Conservation (phyloP, 345 rosid species). For the Camelina hispida region DNA sequence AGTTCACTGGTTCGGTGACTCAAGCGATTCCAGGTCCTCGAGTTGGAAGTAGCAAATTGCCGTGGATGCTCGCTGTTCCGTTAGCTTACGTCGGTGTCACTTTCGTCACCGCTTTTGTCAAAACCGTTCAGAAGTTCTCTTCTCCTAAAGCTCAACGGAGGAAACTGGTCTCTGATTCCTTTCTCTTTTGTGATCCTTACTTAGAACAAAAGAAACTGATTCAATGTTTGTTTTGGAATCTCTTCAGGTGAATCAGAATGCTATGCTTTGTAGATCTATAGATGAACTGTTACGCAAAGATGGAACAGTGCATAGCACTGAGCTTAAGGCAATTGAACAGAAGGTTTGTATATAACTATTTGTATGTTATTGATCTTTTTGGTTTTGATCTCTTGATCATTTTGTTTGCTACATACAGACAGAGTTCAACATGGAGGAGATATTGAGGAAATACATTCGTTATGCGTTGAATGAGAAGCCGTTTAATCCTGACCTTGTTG, state of each 20-base stretch:
- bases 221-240: background rate
- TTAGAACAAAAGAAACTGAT: conserved; percentile 1
- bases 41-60: conserved; percentile 84
- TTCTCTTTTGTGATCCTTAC: background rate
- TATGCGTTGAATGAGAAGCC: conserved; percentile 93
- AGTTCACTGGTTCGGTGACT: conserved; percentile 89
- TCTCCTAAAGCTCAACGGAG: conserved; percentile 77
- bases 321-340: conserved; percentile 59
- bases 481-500: conserved; percentile 75
- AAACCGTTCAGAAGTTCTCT: conserved; percentile 69
- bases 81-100: conserved; percentile 74
- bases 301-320: conserved; percentile 55
- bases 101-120: conserved; percentile 79
- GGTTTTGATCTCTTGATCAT: too few species aligned
- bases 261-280: conserved; percentile 69
- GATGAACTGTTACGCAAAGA: conserved; percentile 69
- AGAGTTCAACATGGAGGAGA: conserved; percentile 88
- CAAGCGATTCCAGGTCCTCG: conserved; percentile 97
- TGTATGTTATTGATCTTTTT: too few species aligned
- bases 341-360: conserved; percentile 60
- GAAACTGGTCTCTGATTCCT: conserved; percentile 55
- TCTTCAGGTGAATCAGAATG: conserved; percentile 83
- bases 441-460: conserved; percentile 85
- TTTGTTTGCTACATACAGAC: conserved; percentile 60
- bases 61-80: conserved; percentile 94